Evolutionary conservation across 1,284 basidiomycete genomes (phyloP), one percentile per base, ranked within the genome.

Genomic region (Cryptococcus amylolentus): DNA sequence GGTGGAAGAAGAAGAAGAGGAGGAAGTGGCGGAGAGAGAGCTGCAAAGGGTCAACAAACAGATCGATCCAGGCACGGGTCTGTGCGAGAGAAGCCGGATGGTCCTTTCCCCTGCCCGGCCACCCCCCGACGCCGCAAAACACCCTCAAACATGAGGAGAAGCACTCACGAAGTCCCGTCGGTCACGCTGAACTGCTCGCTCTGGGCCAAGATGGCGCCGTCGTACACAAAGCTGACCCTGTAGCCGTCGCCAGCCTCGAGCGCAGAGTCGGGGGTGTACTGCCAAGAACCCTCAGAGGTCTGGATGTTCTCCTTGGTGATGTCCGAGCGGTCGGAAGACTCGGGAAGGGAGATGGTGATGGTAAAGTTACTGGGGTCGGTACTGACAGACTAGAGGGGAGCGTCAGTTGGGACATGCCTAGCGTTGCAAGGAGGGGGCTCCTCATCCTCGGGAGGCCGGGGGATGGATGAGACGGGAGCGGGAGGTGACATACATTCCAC

Each of bases 181-280:
- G 59, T 56, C 18, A 76, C 61, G 26, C 54, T 56, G 49, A 76
- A 76, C 56, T 68, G 64, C 44, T 64, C 60, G 37, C 66, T 68
- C 64, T 76, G 68, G 49, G 73, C 73, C 48, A 76, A 63, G 55
- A 74, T 73, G 14, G 65, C 71, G 26, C 52, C 61, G 40, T 52
- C 55, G 46, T 54, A 47, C 48, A 64, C 54, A 38, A 72, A 57
- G 64, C 69, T 68, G 60, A 72, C 55, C 31, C 69, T 54, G 55
- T 64, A 73, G 26, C 67, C 55, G 7, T 54, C 49, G 12, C 66
- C 73, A 16, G 52, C 59, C 13, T 56, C 39, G 4, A 65, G 37
- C 35, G 58, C 54, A 26, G 57, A 56, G 2, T 54, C 16, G 10
- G 71, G 70, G 1, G 70, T 70, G 62, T 67, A 76, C 50, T 63